Evolutionary conservation across 768 basidiomycete species (phyloP).

Genomic region (Tulasnella sp.): DNA sequence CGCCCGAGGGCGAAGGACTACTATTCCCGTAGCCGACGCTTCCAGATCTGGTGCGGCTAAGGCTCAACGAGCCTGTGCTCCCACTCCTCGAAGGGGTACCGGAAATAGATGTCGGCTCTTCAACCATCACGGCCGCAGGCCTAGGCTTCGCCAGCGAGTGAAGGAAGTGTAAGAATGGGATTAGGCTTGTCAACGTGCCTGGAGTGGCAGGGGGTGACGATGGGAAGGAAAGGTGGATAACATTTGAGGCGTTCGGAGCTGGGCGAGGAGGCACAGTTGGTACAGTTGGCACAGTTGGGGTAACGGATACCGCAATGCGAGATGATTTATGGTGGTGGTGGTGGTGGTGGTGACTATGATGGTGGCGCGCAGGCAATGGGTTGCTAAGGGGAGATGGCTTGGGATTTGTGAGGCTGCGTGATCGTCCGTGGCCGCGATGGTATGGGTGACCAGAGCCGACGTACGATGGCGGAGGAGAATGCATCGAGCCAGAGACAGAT

Average conservation of each 20-base stretch:
- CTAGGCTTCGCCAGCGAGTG: constrained; percentile 29
- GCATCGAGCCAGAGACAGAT: too few relatives aligned
- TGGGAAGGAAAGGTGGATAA: constrained; percentile 23
- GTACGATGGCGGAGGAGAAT: too few relatives aligned
- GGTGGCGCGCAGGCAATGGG: neutral
- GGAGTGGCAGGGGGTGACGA: constrained; percentile 55
- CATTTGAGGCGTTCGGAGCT: constrained; percentile 16
- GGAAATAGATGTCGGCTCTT: neutral
- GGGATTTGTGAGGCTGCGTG: too few relatives aligned
- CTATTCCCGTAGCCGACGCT: too few relatives aligned
- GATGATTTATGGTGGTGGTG: neutral
- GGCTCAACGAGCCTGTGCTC: neutral
- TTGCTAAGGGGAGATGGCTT: neutral
- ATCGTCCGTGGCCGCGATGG: too few relatives aligned
- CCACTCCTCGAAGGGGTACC: neutral
- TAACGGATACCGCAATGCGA: neutral
- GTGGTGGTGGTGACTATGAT: neutral
- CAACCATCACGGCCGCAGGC: neutral
- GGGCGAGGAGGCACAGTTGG: constrained; percentile 18
- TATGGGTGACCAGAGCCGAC: too few relatives aligned
- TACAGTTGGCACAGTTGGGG: neutral
- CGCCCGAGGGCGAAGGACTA: neutral
- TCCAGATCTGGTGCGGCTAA: neutral
- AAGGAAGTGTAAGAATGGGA: constrained; percentile 57
- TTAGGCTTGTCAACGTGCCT: constrained; percentile 44